Conservation (phyloP, 805 yeast genomes). For the Metschnikowia henanensis region DNA sequence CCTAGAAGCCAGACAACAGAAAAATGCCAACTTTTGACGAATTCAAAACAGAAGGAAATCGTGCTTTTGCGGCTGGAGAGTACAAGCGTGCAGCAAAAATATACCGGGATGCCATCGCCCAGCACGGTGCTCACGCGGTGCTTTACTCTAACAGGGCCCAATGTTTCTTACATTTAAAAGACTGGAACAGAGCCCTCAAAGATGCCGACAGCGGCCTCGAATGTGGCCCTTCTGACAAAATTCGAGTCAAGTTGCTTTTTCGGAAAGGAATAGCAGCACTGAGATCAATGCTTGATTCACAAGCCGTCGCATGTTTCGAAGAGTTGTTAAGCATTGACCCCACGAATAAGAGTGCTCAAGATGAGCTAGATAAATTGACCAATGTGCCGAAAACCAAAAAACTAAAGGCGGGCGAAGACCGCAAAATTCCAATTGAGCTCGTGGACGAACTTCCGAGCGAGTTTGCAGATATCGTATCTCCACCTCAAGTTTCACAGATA, state of each 20-base stretch:
- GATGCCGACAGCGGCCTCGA: conserved; percentile 53
- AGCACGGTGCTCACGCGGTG: conserved; percentile 51
- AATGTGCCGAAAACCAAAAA: conserved; percentile 12
- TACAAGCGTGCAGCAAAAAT: conserved; percentile 50
- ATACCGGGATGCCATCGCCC: conserved; percentile 55
- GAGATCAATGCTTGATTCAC: conserved; percentile 22
- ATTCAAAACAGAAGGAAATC: conserved; percentile 50
- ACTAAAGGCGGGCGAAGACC: conserved; percentile 5
- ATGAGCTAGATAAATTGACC: conserved; percentile 29
- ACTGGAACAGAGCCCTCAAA: conserved; percentile 48
- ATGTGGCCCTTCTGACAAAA: conserved; percentile 27
- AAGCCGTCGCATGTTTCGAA: conserved; percentile 30
- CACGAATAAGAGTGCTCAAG: conserved; percentile 35
- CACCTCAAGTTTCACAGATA: background rate
- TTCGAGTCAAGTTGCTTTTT: conserved; percentile 49
- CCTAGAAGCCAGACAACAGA: background rate
- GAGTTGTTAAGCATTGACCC: conserved; percentile 44
- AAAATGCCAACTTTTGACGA: conserved; percentile 25
- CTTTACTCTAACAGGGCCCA: conserved; percentile 70
- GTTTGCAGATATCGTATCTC: conserved; percentile 8
- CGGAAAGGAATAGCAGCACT: conserved; percentile 47
- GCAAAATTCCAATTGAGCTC: conserved; percentile 35
- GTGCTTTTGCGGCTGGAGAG: conserved; percentile 45
- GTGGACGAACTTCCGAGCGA: conserved; percentile 46
- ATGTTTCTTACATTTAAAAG: conserved; percentile 53